Evolutionary conservation across 2,329 filamentous ascomycete genomes (phyloP), one percentile per base, ranked within the genome.

Genomic region (Rhinocladiella similis): DNA sequence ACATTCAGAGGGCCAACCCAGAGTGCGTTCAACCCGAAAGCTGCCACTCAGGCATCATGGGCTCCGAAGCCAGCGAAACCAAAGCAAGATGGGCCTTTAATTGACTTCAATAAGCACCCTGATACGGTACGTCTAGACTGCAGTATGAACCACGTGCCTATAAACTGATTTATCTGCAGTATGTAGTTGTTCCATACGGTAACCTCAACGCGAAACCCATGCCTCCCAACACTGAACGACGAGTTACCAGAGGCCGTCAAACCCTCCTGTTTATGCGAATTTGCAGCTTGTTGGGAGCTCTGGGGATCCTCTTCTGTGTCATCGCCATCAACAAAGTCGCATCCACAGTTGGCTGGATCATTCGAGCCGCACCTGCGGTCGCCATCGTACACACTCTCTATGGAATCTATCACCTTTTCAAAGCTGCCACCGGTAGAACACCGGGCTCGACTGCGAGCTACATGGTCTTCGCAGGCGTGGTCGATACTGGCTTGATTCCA

Each of bases 391-490:
- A 91, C 69, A 85, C 83, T 14, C 67, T 85, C 16, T 97, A 97
- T 72, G 89, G 83, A 41, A 81, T 95, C 58, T 94, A 89, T 67
- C 91, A 97, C 70, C 83, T 95, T 38, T 79, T 83, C 13, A 84
- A 89, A 29, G 83, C 86, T 36, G 82, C 89, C 1, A 84, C 84
- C 47, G 83, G 80, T 43, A 85, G 91, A 50, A 85, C 91, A 0
- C 86, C 93, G 0, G 87, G 80, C 3, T 96, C 90, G 19, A 90
- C 91, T 16, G 87, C 90, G 13, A 93, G 90, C 62, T 97, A 97
- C 73, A 91, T 95, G 73, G 75, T 94, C 55, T 97, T 97, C 70
- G 85, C 91, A 2, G 80, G 83, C 10, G 75, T 91, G 42, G 82
- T 88, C 41, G 93, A 97, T 70, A 74, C 77, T n/a, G 81, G 81